Evolutionary conservation across 148 eudicot genomes (phyloP).

Genomic region (Dysphania ambrosioides): DNA sequence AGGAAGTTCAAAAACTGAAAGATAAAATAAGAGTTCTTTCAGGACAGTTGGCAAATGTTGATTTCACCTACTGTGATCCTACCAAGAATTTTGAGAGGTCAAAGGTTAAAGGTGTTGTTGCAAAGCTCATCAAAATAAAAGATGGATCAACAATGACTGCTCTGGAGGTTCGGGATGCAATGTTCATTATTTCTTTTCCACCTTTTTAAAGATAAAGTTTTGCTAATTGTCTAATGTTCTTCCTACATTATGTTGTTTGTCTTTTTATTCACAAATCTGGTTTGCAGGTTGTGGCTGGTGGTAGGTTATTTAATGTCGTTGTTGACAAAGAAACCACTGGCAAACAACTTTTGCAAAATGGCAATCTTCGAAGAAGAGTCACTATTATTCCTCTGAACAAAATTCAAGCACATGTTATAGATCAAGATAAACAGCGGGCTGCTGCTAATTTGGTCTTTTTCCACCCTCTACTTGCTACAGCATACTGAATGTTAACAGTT

Average conservation of each 20-base stretch:
- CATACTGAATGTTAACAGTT: not conserved
- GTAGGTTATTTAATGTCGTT: conserved; percentile 77
- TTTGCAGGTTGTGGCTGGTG: conserved; percentile 91
- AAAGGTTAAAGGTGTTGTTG: conserved; percentile 90
- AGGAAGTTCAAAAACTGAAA: conserved; percentile 68
- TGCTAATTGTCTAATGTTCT: not conserved
- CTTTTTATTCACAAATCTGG: conserved; percentile 8
- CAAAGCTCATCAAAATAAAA: conserved; percentile 92
- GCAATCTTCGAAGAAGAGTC: conserved; percentile 82
- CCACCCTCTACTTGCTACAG: conserved; percentile 3
- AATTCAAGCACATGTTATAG: conserved; percentile 67
- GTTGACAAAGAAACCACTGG: conserved; percentile 90
- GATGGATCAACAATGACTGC: conserved; percentile 89
- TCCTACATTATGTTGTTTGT: conserved; percentile 10
- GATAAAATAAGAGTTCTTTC: conserved; percentile 64
- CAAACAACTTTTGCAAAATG: conserved; percentile 84
- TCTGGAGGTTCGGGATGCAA: conserved; percentile 61
- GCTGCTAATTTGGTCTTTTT: conserved; percentile 68
- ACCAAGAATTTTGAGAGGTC: conserved; percentile 77
- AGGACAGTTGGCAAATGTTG: conserved; percentile 66
- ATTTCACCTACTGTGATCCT: conserved; percentile 80
- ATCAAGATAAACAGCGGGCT: conserved; percentile 59
- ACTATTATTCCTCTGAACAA: conserved; percentile 91
- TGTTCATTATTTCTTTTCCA: not conserved
- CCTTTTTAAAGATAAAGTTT: too few relatives aligned